Percentiles rank a stretch among this genome's conserved stretches.
Evolutionary conservation across 2,329 filamentous ascomycete genomes (phyloP).

Genomic region (Cladophialophora psammophila): DNA sequence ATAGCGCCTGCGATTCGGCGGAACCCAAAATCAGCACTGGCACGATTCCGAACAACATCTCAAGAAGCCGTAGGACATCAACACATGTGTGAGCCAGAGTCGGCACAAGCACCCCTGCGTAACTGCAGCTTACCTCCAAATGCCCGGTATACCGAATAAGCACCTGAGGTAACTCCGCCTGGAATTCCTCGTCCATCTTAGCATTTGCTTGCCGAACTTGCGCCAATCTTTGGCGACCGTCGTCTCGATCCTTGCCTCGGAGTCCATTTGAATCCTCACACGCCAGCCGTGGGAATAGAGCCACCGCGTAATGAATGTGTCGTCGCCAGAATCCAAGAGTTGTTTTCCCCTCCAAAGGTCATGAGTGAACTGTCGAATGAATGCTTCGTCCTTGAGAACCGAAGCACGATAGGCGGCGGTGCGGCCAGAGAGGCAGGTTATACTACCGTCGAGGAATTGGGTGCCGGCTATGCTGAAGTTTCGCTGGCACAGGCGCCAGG

Average conservation of each 20-base stretch:
- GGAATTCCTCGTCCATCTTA: conserved; percentile 4
- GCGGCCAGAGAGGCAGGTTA: not conserved
- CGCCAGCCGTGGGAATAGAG: conserved; percentile 3
- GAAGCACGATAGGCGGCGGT: conserved; percentile 1
- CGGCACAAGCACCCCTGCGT: not conserved
- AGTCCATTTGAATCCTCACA: not conserved
- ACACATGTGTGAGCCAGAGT: not conserved
- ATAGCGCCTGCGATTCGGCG: not conserved
- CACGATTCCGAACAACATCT: not conserved
- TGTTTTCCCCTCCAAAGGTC: not conserved
- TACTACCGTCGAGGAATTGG: not conserved
- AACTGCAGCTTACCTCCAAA: not conserved
- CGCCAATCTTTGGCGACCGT: not conserved
- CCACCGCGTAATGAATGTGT: conserved; percentile 1
- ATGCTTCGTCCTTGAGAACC: conserved; percentile 4
- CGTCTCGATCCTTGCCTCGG: conserved; percentile 1
- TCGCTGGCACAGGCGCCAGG: conserved; percentile 1
- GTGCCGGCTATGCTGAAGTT: conserved; percentile 1
- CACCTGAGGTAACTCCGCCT: conserved; percentile 3
- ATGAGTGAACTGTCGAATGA: not conserved
- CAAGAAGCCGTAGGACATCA: not conserved
- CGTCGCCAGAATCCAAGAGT: conserved; percentile 1
- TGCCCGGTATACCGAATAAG: not conserved
- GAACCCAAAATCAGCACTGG: not conserved
- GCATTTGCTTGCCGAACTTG: not conserved